Percentiles rank a stretch among this genome's conserved stretches.
Conservation (phyloP, 495 filamentous ascomycete genomes). For the Tuber melanosporum region DNA sequence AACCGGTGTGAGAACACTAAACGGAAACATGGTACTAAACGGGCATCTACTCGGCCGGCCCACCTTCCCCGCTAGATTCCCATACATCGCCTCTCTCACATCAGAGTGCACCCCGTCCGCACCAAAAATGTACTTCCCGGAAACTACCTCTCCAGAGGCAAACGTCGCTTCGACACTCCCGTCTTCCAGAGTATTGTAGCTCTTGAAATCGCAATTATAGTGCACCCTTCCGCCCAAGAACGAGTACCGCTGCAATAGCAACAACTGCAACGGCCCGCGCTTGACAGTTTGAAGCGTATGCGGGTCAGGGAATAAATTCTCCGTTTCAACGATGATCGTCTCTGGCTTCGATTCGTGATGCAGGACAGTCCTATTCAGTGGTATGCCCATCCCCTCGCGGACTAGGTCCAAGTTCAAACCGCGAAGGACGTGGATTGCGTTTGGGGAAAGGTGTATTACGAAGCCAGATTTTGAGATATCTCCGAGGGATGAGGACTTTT, state of each 20-base stretch:
- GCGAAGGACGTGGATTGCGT: slow-evolving; percentile 17
- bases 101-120: slow-evolving; percentile 24
- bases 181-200: neutral
- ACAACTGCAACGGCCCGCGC: slow-evolving; percentile 17
- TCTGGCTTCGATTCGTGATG: slow-evolving; percentile 10
- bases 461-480: slow-evolving; percentile 24
- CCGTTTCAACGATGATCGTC: neutral
- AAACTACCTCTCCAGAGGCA: slow-evolving; percentile 3
- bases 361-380: slow-evolving; percentile 15
- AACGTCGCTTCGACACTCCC: slow-evolving; percentile 1
- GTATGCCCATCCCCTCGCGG: slow-evolving; percentile 12
- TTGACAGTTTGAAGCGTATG: slow-evolving; percentile 23
- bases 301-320: slow-evolving; percentile 19
- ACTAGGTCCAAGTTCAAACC: slow-evolving; percentile 17
- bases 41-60: slow-evolving; percentile 12
- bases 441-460: slow-evolving; percentile 23
- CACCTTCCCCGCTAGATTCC: neutral
- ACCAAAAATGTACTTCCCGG: slow-evolving; percentile 19
- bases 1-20: neutral
- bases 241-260: slow-evolving; percentile 12
- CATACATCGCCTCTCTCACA: slow-evolving; percentile 23
- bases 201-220: slow-evolving; percentile 9
- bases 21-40: neutral
- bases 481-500: slow-evolving; percentile 1
- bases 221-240: slow-evolving; percentile 9